A percentile compares a stretch with the other conserved stretches of the same genome.
These are phyloP conservation scores for Crithidia mellificae DNA, from an alignment of 208 protist species.

Conservation along the genomic window DNA sequence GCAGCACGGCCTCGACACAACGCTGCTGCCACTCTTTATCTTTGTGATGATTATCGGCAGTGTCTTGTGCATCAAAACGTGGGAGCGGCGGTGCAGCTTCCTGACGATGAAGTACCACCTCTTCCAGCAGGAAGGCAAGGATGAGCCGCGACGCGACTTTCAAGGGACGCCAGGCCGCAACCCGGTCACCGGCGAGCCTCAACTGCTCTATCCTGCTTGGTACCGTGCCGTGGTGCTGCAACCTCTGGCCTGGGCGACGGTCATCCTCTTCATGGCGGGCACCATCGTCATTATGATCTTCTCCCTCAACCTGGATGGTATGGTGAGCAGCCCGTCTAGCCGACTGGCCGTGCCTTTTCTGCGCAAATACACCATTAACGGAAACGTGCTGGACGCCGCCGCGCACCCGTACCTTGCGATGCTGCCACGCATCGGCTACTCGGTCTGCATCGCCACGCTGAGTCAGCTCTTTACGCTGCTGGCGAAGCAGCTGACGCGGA, in stretches of 20 bases:
- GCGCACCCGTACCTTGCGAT: conserved; percentile 26
- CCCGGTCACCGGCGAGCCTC: conserved; percentile 44
- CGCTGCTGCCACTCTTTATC: conserved; percentile 41
- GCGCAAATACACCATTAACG: conserved; percentile 36
- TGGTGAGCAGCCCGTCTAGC: conserved; percentile 29
- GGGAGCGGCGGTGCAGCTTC: conserved; percentile 53
- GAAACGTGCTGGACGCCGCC: conserved; percentile 45
- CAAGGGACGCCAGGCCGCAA: conserved; percentile 32
- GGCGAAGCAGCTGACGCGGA: conserved; percentile 48
- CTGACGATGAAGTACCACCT: conserved; percentile 46
- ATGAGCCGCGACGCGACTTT: conserved; percentile 50
- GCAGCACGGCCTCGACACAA: conserved; percentile 20
- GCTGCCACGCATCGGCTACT: conserved; percentile 50
- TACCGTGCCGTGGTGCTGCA: conserved; percentile 43
- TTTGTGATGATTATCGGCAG: conserved; percentile 50
- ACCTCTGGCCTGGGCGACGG: conserved; percentile 40
- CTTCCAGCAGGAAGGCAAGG: conserved; percentile 45
- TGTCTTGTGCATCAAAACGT: conserved; percentile 64
- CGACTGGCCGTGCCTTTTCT: conserved; percentile 34
- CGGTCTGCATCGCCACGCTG: conserved; percentile 36
- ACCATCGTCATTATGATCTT: conserved; percentile 41
- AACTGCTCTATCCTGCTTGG: conserved; percentile 53
- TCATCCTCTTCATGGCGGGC: conserved; percentile 41
- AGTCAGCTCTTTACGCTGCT: conserved; percentile 56
- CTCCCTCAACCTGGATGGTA: conserved; percentile 62